Percentiles rank a stretch among this genome's conserved stretches.
Evolutionary conservation across 805 yeast species (phyloP).

Genomic region (Metschnikowia orientalis): DNA sequence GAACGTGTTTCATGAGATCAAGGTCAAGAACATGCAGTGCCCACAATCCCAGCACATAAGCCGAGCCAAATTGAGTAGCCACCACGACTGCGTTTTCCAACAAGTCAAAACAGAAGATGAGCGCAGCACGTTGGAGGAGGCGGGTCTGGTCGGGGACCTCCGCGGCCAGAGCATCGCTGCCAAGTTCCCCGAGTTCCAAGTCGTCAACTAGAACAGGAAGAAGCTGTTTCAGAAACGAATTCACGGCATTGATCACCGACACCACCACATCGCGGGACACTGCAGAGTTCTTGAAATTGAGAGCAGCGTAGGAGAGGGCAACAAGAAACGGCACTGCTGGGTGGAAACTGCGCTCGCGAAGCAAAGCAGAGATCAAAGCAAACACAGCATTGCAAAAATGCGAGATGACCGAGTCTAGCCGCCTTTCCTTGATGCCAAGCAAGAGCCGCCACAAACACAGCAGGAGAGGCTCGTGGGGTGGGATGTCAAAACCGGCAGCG

Average conservation of each 20-base stretch:
- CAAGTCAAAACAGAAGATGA: constrained; percentile 52
- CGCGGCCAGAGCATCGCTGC: constrained; percentile 24
- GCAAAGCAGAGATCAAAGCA: constrained; percentile 24
- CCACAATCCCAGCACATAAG: constrained; percentile 21
- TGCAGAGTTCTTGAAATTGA: constrained; percentile 62
- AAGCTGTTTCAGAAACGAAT: constrained; percentile 18
- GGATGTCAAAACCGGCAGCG: constrained; percentile 20
- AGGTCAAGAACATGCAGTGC: constrained; percentile 27
- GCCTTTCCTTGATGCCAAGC: constrained; percentile 37
- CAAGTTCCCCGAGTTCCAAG: constrained; percentile 17
- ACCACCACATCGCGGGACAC: constrained; percentile 33
- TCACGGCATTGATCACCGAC: constrained; percentile 15
- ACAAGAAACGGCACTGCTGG: constrained; percentile 57
- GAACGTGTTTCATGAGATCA: constrained; percentile 33
- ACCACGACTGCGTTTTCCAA: constrained; percentile 43
- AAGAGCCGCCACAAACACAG: constrained; percentile 42
- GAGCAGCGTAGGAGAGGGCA: constrained; percentile 50
- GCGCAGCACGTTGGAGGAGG: constrained; percentile 48
- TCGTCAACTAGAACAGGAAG: constrained; percentile 21
- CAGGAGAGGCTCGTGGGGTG: constrained; percentile 33
- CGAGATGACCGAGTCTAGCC: constrained; percentile 49
- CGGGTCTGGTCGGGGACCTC: constrained; percentile 27
- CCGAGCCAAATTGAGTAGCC: constrained; percentile 23
- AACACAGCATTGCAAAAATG: constrained; percentile 29
- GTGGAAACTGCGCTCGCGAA: constrained; percentile 18